Percentiles rank a stretch among this genome's conserved stretches.
Evolutionary conservation across 495 filamentous ascomycete species (phyloP).

Genomic region (Chaetomidium leptoderma): DNA sequence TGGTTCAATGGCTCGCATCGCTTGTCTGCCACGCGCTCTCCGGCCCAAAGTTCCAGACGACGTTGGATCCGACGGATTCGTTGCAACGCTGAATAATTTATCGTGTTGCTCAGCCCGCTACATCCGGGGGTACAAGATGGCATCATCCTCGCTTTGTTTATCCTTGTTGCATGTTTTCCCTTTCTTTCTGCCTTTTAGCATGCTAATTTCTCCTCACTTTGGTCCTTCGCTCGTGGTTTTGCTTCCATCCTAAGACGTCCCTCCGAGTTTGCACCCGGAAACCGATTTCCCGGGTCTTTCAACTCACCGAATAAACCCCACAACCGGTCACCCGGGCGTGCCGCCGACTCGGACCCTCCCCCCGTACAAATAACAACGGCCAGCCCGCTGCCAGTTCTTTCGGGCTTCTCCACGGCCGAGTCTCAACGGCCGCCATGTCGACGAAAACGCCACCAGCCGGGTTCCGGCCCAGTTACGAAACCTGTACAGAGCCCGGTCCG

Average conservation of each 20-base stretch:
- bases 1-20: background rate
- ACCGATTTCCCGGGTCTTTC: too few relatives aligned
- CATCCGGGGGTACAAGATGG: background rate
- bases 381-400: too few relatives aligned
- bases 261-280: too few relatives aligned
- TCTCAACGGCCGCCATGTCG: conserved; percentile 11
- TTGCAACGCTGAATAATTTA: conserved; percentile 4
- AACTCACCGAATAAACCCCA: too few relatives aligned
- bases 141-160: background rate
- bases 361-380: too few relatives aligned
- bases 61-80: background rate
- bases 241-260: too few relatives aligned
- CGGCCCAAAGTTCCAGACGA: background rate
- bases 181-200: too few relatives aligned
- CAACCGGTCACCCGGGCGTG: too few relatives aligned
- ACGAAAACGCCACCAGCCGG: conserved; percentile 11
- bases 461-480: conserved; percentile 30
- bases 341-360: too few relatives aligned
- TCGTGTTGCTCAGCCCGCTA: background rate
- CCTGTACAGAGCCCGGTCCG: conserved; percentile 46
- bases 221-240: background rate
- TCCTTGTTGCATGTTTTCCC: background rate
- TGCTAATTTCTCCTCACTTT: too few relatives aligned
- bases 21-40: background rate
- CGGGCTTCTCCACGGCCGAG: background rate